Evolutionary conservation across 2,329 filamentous ascomycete genomes (phyloP).

Genomic region (Colletotrichum theobromicola): DNA sequence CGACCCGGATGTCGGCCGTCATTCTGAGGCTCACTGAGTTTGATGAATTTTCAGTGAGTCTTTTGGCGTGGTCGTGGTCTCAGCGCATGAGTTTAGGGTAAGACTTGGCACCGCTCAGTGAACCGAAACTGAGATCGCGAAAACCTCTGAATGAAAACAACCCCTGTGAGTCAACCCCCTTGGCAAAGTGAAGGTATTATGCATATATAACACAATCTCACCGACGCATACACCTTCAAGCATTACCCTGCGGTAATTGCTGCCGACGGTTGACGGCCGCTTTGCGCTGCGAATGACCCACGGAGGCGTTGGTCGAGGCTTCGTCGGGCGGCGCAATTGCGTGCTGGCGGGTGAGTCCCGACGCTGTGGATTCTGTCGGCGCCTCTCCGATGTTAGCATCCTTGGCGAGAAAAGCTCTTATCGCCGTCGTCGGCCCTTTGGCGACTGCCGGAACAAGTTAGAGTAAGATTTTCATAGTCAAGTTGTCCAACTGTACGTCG

Average conservation of each 20-base stretch:
- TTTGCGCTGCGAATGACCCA: background rate
- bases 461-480: background rate
- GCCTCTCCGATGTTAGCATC: background rate
- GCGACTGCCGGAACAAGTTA: background rate
- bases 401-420: background rate
- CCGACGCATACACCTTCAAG: background rate
- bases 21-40: background rate
- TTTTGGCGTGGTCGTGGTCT: background rate
- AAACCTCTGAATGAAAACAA: background rate
- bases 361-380: background rate
- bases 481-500: accelerated
- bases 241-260: background rate
- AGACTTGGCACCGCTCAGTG: background rate
- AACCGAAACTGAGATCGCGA: background rate
- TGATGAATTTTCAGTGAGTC: background rate
- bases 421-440: background rate
- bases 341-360: background rate
- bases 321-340: background rate
- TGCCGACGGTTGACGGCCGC: background rate
- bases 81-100: background rate
- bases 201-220: background rate
- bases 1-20: conserved; percentile 29
- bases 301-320: background rate
- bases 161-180: background rate
- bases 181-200: background rate